These are phyloP conservation scores for Didymella pomorum DNA, from an alignment of 2,329 filamentous ascomycete species.

Conservation along the genomic window DNA sequence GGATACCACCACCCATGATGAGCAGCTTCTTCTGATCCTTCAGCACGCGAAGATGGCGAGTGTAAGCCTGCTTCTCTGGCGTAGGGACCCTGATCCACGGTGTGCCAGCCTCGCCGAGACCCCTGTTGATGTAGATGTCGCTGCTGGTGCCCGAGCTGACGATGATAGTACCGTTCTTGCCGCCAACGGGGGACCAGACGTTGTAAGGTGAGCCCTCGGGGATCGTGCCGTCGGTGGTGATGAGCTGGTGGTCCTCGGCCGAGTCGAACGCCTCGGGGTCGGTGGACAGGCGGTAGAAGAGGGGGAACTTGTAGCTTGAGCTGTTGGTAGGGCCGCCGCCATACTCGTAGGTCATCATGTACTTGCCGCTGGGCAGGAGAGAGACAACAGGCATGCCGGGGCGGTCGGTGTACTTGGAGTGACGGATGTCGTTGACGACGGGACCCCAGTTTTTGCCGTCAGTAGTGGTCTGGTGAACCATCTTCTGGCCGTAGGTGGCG, in stretches of 20 bases:
- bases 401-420: conserved; percentile 67
- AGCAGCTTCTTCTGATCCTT: conserved; percentile 50
- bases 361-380: conserved; percentile 65
- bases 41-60: conserved; percentile 57
- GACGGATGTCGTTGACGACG: conserved; percentile 69
- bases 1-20: conserved; percentile 53
- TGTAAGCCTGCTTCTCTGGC: conserved; percentile 55
- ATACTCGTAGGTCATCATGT: conserved; percentile 72
- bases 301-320: conserved; percentile 55
- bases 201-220: conserved; percentile 61
- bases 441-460: conserved; percentile 68
- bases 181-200: conserved; percentile 59
- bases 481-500: conserved; percentile 69
- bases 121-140: conserved; percentile 59
- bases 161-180: conserved; percentile 61
- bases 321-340: conserved; percentile 56
- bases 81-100: conserved; percentile 57
- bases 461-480: conserved; percentile 68
- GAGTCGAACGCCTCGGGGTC: conserved; percentile 59
- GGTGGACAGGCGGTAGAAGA: conserved; percentile 61
- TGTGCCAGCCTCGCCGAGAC: conserved; percentile 51
- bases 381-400: conserved; percentile 74
- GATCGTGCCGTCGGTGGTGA: conserved; percentile 56
- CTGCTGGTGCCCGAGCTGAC: conserved; percentile 53
- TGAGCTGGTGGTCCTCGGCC: conserved; percentile 52